phyloP scores from a whole-genome alignment of 768 basidiomycete species.

The Cytidiella melzeri region DNA sequence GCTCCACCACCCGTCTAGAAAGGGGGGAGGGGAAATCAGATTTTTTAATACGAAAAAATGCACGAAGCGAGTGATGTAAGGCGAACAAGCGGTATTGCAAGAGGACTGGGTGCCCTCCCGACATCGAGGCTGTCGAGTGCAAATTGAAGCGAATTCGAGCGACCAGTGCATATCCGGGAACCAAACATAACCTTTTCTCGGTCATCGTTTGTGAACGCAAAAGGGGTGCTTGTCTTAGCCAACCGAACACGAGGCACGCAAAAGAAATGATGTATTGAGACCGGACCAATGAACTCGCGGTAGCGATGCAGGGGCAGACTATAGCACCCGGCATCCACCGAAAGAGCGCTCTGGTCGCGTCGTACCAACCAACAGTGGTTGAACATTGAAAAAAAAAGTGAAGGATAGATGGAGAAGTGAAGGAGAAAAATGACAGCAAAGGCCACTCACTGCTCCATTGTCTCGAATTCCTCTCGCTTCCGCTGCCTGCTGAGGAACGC shows the following conservation, averaged over 20 bases:
- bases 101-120: background rate
- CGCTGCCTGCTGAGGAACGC: conserved; percentile 88
- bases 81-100: too few species aligned
- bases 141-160: too few species aligned
- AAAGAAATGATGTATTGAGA: background rate
- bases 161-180: too few species aligned
- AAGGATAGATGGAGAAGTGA: background rate
- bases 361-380: background rate
- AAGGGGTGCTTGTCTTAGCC: background rate
- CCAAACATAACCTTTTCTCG: too few species aligned
- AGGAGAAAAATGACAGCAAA: background rate
- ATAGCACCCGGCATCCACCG: conserved; percentile 2
- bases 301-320: background rate
- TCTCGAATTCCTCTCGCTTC: conserved; percentile 89
- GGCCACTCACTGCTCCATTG: conserved; percentile 76
- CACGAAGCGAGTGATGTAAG: too few species aligned
- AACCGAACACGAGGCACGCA: background rate
- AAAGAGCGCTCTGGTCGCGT: background rate
- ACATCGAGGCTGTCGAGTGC: too few species aligned
- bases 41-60: background rate
- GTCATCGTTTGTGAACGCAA: too few species aligned
- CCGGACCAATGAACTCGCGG: background rate
- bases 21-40: conserved; percentile 10
- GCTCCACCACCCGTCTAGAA: conserved; percentile 70
- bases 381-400: background rate